These are phyloP conservation scores for Colletotrichum cereale DNA, from an alignment of 2,329 filamentous ascomycete genomes.

Conservation along the genomic window DNA sequence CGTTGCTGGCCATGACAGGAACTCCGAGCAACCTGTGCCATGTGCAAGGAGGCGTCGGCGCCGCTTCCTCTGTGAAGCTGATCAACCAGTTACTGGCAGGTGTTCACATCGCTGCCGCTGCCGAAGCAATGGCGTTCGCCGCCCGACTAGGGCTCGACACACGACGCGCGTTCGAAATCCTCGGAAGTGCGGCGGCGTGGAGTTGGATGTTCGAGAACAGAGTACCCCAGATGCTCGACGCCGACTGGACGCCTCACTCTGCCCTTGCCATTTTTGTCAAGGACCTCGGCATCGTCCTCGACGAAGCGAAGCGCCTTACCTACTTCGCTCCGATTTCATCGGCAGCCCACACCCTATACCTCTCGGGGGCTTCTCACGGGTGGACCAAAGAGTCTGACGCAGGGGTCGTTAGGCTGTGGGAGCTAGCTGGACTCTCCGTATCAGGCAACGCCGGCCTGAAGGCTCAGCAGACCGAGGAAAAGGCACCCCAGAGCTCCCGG, in stretches of 20 bases:
- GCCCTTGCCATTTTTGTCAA: constrained; percentile 52
- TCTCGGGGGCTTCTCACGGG: constrained; percentile 49
- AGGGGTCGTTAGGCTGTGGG: constrained; percentile 55
- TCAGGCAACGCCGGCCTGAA: constrained; percentile 37
- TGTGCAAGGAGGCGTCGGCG: constrained; percentile 63
- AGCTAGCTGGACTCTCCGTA: constrained; percentile 45
- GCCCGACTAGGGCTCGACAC: constrained; percentile 66
- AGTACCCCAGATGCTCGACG: constrained; percentile 51
- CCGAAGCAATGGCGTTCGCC: constrained; percentile 69
- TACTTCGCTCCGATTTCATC: constrained; percentile 48
- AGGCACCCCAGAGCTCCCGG: not conserved
- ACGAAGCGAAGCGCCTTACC: constrained; percentile 48
- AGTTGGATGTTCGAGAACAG: constrained; percentile 55
- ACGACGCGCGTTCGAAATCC: constrained; percentile 59
- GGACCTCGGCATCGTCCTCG: constrained; percentile 50
- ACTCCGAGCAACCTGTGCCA: constrained; percentile 54
- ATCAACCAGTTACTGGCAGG: constrained; percentile 70
- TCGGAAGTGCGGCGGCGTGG: constrained; percentile 53
- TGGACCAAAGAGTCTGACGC: constrained; percentile 51
- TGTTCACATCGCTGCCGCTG: constrained; percentile 67
- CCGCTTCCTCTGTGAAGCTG: constrained; percentile 68
- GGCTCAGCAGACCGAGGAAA: not conserved
- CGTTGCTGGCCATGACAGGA: constrained; percentile 51
- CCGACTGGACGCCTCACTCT: constrained; percentile 51
- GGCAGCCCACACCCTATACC: constrained; percentile 49